These are phyloP conservation scores for Zygosaccharomyces siamensis DNA, from an alignment of 805 yeast species.

Conservation along the genomic window DNA sequence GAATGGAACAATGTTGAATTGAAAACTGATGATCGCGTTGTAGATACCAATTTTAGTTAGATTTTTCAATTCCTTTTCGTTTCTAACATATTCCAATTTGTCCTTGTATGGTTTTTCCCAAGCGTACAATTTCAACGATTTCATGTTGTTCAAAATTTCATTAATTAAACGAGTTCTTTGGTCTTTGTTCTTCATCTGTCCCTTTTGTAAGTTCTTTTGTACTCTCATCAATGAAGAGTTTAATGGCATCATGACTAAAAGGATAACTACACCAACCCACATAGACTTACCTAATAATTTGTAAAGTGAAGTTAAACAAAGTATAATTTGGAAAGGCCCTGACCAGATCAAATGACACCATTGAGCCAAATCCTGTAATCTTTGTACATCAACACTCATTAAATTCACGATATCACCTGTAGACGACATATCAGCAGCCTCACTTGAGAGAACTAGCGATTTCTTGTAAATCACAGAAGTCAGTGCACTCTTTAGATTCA, in stretches of 20 bases:
- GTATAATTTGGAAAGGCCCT: slow-evolving; percentile 80
- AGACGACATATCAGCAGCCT: slow-evolving; percentile 62
- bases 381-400: slow-evolving; percentile 90
- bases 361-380: slow-evolving; percentile 78
- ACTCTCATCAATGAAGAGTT: slow-evolving; percentile 63
- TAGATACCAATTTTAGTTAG: slow-evolving; percentile 68
- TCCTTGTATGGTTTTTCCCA: slow-evolving; percentile 88
- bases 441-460: slow-evolving; percentile 63
- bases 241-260: slow-evolving; percentile 73
- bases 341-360: slow-evolving; percentile 82
- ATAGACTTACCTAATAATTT: slow-evolving; percentile 77
- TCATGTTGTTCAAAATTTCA: slow-evolving; percentile 86
- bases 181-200: slow-evolving; percentile 87
- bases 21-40: slow-evolving; percentile 64
- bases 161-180: slow-evolving; percentile 84
- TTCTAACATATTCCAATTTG: slow-evolving; percentile 75
- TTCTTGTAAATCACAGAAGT: slow-evolving; percentile 65
- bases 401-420: slow-evolving; percentile 93
- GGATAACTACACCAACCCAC: slow-evolving; percentile 91
- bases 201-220: slow-evolving; percentile 70
- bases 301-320: slow-evolving; percentile 72
- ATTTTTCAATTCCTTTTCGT: slow-evolving; percentile 76
- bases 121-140: slow-evolving; percentile 86
- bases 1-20: slow-evolving; percentile 84
- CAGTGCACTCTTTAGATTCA: slow-evolving; percentile 66